These are phyloP conservation scores for Lepraria neglecta DNA, from an alignment of 495 filamentous ascomycete genomes.

Conservation along the genomic window DNA sequence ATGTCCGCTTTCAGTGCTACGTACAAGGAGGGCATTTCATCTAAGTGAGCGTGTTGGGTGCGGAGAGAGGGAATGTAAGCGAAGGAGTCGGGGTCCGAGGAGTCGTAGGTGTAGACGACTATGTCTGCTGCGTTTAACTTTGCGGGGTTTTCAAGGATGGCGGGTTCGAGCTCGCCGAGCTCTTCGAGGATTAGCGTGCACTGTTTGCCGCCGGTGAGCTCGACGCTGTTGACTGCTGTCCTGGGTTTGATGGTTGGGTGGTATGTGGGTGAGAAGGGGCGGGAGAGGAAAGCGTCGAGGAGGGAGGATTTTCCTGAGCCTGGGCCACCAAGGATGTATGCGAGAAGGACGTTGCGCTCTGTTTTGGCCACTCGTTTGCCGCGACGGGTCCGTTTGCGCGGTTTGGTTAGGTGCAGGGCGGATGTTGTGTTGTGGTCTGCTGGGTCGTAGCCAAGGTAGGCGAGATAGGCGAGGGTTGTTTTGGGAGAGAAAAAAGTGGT, in stretches of 20 bases:
- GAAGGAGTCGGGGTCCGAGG: constrained; percentile 90
- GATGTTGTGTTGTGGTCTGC: constrained; percentile 58
- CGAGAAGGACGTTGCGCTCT: constrained; percentile 91
- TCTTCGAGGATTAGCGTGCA: constrained; percentile 95
- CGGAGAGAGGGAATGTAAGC: constrained; percentile 80
- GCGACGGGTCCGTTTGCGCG: constrained; percentile 58
- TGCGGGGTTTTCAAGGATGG: constrained; percentile 82
- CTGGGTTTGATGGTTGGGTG: constrained; percentile 91
- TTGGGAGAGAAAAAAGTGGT: constrained; percentile 94
- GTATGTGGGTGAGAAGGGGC: constrained; percentile 79
- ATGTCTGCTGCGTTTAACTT: constrained; percentile 93
- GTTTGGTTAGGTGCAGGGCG: constrained; percentile 84
- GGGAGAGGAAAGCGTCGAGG: constrained; percentile 82
- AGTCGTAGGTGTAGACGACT: constrained; percentile 93
- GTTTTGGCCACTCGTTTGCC: constrained; percentile 67
- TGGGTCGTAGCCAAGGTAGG: constrained; percentile 85
- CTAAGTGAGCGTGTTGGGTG: constrained; percentile 69
- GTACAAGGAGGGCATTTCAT: constrained; percentile 82
- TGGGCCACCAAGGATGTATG: constrained; percentile 82
- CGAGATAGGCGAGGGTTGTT: constrained; percentile 89
- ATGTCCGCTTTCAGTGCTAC: constrained; percentile 88
- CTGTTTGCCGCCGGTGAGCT: constrained; percentile 91
- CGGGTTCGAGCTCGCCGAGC: constrained; percentile 89
- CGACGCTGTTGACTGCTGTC: constrained; percentile 90
- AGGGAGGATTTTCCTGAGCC: constrained; percentile 84